Conservation (phyloP, 495 filamentous ascomycete species). For the Penicillium arizonense region DNA sequence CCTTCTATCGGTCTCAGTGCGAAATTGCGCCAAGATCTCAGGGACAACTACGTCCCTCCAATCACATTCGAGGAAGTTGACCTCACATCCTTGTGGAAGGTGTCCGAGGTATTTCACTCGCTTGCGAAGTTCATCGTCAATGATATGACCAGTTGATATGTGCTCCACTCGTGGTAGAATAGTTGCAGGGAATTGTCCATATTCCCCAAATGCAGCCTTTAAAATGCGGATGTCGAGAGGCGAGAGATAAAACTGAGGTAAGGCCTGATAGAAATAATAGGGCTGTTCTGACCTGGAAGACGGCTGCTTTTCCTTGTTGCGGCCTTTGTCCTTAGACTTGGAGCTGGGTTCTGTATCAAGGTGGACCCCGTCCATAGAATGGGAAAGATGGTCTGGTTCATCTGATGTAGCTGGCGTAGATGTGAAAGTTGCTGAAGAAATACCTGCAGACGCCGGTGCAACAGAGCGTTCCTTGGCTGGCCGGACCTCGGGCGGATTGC, state of each 20-base stretch:
- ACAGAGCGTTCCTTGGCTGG: slow-evolving; percentile 45
- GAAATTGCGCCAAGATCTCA: slow-evolving; percentile 73
- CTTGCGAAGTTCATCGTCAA: slow-evolving; percentile 86
- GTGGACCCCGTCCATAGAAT: slow-evolving; percentile 27
- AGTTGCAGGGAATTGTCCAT: slow-evolving; percentile 79
- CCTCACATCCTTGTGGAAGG: slow-evolving; percentile 88
- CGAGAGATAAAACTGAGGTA: slow-evolving; percentile 89
- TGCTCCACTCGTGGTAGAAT: slow-evolving; percentile 89
- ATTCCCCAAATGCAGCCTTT: slow-evolving; percentile 83
- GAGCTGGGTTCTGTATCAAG: slow-evolving; percentile 14
- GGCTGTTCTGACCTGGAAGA: slow-evolving; percentile 38
- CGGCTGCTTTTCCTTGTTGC: slow-evolving; percentile 26
- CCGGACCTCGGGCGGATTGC: slow-evolving; percentile 60
- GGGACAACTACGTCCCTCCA: slow-evolving; percentile 87
- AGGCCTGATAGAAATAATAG: slow-evolving; percentile 85
- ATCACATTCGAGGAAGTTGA: slow-evolving; percentile 93
- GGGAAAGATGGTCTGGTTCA: slow-evolving; percentile 26
- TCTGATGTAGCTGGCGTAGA: slow-evolving; percentile 16
- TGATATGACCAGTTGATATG: slow-evolving; percentile 84
- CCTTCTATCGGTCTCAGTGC: slow-evolving; percentile 71
- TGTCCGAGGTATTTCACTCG: slow-evolving; percentile 89
- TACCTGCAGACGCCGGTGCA: slow-evolving; percentile 42
- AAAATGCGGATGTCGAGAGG: slow-evolving; percentile 94
- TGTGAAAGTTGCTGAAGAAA: slow-evolving; percentile 18
- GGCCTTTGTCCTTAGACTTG: slow-evolving; percentile 24